phyloP scores from a whole-genome alignment of 2,329 filamentous ascomycete genomes.

The Arachnopeziza araneosa region DNA sequence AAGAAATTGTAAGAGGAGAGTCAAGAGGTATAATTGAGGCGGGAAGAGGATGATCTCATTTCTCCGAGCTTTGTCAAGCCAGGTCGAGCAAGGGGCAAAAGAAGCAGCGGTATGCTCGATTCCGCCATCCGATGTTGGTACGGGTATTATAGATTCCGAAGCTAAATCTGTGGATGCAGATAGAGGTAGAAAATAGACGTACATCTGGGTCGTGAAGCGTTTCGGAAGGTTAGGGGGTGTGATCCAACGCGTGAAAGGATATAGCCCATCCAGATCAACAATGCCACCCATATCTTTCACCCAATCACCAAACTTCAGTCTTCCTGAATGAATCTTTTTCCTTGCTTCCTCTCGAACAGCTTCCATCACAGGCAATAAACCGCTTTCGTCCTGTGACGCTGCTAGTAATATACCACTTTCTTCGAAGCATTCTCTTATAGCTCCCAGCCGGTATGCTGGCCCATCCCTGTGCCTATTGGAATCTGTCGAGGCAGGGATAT shows the following conservation, averaged over 20 bases:
- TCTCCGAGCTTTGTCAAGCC: conserved; percentile 57
- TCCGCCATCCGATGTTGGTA: conserved; percentile 65
- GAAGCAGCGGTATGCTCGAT: conserved; percentile 64
- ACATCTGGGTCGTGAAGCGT: conserved; percentile 95
- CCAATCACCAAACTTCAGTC: conserved; percentile 64
- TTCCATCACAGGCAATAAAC: conserved; percentile 56
- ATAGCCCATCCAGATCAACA: conserved; percentile 56
- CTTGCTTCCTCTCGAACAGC: conserved; percentile 60
- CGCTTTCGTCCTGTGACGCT: conserved; percentile 39
- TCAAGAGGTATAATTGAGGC: conserved; percentile 74
- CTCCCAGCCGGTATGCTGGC: conserved; percentile 70
- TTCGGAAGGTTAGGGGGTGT: conserved; percentile 69
- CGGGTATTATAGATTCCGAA: conserved; percentile 32
- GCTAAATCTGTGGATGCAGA: conserved; percentile 20
- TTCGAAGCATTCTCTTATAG: conserved; percentile 89
- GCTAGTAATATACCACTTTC: conserved; percentile 80
- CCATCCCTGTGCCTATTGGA: conserved; percentile 63
- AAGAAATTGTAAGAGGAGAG: conserved; percentile 51
- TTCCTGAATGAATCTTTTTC: conserved; percentile 60
- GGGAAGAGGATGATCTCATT: conserved; percentile 81
- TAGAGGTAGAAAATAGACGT: conserved; percentile 79
- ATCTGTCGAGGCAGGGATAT: conserved; percentile 40
- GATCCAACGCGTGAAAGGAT: conserved; percentile 89
- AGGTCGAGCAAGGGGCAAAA: conserved; percentile 66
- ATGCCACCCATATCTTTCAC: conserved; percentile 48